Evolutionary conservation across 1,284 basidiomycete genomes (phyloP).

Genomic region (Cutaneotrichosporon sp.): DNA sequence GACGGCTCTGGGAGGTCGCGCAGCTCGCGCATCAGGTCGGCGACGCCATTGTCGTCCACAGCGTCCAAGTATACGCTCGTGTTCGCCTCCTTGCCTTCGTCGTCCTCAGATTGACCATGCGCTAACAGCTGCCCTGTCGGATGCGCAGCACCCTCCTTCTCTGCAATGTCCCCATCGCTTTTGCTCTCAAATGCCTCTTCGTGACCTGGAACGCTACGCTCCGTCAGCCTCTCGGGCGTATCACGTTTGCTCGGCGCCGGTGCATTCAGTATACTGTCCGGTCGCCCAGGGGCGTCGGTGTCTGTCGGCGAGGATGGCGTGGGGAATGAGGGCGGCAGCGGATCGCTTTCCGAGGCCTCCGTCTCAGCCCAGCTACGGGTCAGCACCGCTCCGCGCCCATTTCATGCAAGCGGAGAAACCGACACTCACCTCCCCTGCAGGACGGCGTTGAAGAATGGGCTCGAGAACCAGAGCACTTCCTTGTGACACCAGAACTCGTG

Average conservation of each 20-base stretch:
- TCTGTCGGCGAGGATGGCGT: conserved; percentile 7
- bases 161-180: background rate
- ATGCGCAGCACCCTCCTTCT: too few relatives aligned
- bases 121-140: too few relatives aligned
- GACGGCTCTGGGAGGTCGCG: conserved; percentile 29
- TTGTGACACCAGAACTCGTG: conserved; percentile 47
- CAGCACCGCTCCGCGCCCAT: too few relatives aligned
- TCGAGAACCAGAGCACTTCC: conserved; percentile 44
- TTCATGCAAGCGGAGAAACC: too few relatives aligned
- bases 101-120: background rate
- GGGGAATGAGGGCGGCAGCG: background rate
- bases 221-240: too few relatives aligned
- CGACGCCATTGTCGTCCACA: conserved; percentile 20
- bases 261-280: background rate
- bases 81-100: conserved; percentile 14
- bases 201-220: too few relatives aligned
- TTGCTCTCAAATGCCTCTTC: background rate
- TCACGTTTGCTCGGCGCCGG: too few relatives aligned
- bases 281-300: conserved; percentile 1
- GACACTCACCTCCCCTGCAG: conserved; percentile 42
- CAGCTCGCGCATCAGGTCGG: conserved; percentile 33
- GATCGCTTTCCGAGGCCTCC: conserved; percentile 3
- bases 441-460: conserved; percentile 44
- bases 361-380: conserved; percentile 42
- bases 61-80: conserved; percentile 38